Base-by-base conservation (phyloP, 805 yeast species). In the Teunomyces lycoperdinae region DNA sequence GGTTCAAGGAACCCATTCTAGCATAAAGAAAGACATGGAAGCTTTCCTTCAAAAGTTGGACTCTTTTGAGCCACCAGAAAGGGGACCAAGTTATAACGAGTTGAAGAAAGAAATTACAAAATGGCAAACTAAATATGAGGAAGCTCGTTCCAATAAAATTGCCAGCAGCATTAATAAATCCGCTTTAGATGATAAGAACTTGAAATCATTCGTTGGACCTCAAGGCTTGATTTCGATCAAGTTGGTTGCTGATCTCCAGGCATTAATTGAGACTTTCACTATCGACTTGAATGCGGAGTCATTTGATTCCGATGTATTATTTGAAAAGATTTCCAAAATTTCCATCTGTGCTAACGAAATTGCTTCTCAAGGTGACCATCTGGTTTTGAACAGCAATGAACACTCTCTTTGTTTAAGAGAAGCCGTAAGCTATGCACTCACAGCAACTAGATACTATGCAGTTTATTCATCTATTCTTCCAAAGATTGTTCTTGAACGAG, bases 371-470 rank as follows among this genome's bases (percentile, higher is more conserved):
- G 64, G 69, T 6, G 73, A 58, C 20, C 50, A 50, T 30, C 51
- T 55, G 14, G 52, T 49, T 13, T 49, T 60, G 35, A 61, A 57
- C 45, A 60, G 63, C 44, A 68, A 62, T 51, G 70, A 78, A 49
- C 66, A 72, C 60, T 64, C 82, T 38, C 62, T 73, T 39, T 58
- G 80, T 20, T 73, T 87, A 4, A 79, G 84, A 47, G 84, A 85
- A 40, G 76, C 92, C 0, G 78, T 87, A 20, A 81, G 90, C 13
- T 89, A 86, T 64, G 79, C 84, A 0, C 80, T 92, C 36, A 83
- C 96, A 3, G 77, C 89, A 0, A 79, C 91, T 0, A 76, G 96
- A 58, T 88, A 89, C 60, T 86, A 73, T 63, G 80, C 87, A 0
- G 68, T 83, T 9, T 84, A 86, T 55, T 71, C 78, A 3, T 74